phyloP scores from a whole-genome alignment of 2,329 filamentous ascomycete genomes.

The Claviceps pazoutovae region DNA sequence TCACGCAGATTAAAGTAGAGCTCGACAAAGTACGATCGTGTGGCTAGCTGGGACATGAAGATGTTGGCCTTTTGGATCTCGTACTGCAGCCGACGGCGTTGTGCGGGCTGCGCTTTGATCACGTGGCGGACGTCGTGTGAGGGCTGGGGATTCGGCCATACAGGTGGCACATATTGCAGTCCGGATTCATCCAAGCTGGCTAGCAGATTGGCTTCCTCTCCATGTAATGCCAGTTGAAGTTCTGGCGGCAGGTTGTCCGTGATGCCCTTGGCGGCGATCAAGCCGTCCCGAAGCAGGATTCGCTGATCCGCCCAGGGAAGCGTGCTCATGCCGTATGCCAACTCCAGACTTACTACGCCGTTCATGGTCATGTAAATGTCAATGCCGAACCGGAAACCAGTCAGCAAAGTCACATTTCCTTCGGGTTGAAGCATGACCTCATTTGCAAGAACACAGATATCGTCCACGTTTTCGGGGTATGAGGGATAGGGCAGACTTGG shows the following conservation, averaged over 20 bases:
- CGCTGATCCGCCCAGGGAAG: conserved; percentile 70
- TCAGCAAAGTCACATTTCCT: conserved; percentile 53
- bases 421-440: conserved; percentile 58
- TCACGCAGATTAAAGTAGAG: conserved; percentile 70
- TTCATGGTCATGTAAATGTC: conserved; percentile 73
- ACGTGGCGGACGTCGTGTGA: conserved; percentile 36
- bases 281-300: conserved; percentile 53
- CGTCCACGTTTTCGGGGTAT: conserved; percentile 69
- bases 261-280: conserved; percentile 55
- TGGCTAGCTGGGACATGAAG: conserved; percentile 67
- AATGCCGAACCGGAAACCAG: conserved; percentile 70
- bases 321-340: conserved; percentile 66
- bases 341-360: conserved; percentile 61
- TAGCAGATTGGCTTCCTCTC: conserved; percentile 22
- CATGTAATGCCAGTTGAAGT: conserved; percentile 40
- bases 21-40: conserved; percentile 73
- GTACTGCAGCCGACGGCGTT: conserved; percentile 51
- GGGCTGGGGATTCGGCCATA: conserved; percentile 31
- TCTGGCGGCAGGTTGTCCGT: conserved; percentile 55
- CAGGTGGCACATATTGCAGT: conserved; percentile 38
- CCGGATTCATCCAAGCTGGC: conserved; percentile 29
- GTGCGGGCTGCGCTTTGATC: conserved; percentile 33
- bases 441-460: conserved; percentile 61
- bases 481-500: conserved; percentile 64
- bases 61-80: conserved; percentile 92